Evolutionary conservation across 768 basidiomycete genomes (phyloP).

Genomic region (Rhodotorula kratochvilovae): DNA sequence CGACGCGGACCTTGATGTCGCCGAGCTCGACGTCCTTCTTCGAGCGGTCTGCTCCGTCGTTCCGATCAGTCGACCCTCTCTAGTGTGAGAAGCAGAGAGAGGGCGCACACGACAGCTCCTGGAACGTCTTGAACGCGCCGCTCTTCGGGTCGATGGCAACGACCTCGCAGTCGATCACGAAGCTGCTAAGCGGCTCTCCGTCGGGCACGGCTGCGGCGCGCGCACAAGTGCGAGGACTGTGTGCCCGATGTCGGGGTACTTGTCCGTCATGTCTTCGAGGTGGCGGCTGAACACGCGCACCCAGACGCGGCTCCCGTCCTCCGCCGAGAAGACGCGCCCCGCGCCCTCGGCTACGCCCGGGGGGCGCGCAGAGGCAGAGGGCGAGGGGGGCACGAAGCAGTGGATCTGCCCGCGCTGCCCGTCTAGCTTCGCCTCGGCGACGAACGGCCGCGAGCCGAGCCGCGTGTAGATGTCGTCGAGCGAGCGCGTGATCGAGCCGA

Average conservation of each 20-base stretch:
- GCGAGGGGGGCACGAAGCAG: conserved; percentile 39
- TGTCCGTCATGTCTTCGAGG: conserved; percentile 82
- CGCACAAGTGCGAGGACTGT: conserved; percentile 17
- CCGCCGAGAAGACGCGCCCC: conserved; percentile 17
- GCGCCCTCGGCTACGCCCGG: conserved; percentile 61
- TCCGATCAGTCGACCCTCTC: neutral
- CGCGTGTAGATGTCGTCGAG: conserved; percentile 75
- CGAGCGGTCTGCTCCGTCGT: conserved; percentile 52
- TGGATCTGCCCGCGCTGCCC: conserved; percentile 55
- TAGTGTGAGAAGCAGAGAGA: neutral
- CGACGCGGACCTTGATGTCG: conserved; percentile 71
- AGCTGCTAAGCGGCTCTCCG: conserved; percentile 52
- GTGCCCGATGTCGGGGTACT: conserved; percentile 49
- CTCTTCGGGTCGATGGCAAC: conserved; percentile 69
- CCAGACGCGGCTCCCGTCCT: conserved; percentile 48
- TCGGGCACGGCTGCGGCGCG: neutral
- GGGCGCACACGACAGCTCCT: conserved; percentile 63
- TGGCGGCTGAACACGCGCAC: conserved; percentile 80
- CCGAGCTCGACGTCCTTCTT: conserved; percentile 72
- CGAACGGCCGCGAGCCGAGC: conserved; percentile 60
- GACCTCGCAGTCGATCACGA: conserved; percentile 73
- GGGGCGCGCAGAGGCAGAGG: conserved; percentile 51
- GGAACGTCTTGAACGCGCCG: conserved; percentile 70
- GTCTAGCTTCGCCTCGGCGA: conserved; percentile 87
- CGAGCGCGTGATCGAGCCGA: conserved; percentile 80